Evolutionary conservation across 2,329 filamentous ascomycete species (phyloP), one percentile per base, ranked within the genome.

Genomic region (Hypoxylon sp.): DNA sequence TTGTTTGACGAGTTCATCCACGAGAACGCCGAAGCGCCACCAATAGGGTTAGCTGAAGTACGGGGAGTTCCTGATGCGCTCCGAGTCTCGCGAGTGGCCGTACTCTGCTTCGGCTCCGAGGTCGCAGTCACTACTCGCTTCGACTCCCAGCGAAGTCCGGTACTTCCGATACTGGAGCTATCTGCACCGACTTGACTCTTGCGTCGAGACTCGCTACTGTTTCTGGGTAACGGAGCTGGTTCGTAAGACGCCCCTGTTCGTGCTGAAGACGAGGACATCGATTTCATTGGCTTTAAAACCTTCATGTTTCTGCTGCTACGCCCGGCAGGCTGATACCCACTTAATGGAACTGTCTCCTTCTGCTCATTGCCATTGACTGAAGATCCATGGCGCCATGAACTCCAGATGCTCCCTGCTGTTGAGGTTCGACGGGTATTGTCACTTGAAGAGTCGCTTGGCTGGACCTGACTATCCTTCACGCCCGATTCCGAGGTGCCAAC

Each of bases 21-120:
- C 11, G 92, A 91, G 82, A 98, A 98, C 2, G 95, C 95, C 65
- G 93, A 96, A 13, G 92, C 95, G n/a, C 93, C 93, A 8, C 95
- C 95, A 17, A 97, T 88, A 0, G 96, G 95, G 76, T 98, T 98
- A 33, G 89, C 85, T 5, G 89, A 86, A 63, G 77, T 78, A 57
- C 89, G 87, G 14, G 88, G 82, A n/a, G 83, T 77, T 17, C 80
- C 75, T 46, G 82, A 78, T 39, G 78, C 75, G 58, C 79, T 82
- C 60, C 81, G 80, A 42, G 74, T 71, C 51, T 82, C 80, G 63
- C 78, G 62, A 64, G 64, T 63, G 73, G 61, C 67, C 80, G 80
- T 73, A 78, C 78, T 67, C 81, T 82, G 56, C 74, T 79, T 75
- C 58, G 67, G 73, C 39, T 80, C 68, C 54, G 68, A 52, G 46